Conservation (phyloP, 2,329 filamentous ascomycete species). For the Exophiala spinifera region DNA sequence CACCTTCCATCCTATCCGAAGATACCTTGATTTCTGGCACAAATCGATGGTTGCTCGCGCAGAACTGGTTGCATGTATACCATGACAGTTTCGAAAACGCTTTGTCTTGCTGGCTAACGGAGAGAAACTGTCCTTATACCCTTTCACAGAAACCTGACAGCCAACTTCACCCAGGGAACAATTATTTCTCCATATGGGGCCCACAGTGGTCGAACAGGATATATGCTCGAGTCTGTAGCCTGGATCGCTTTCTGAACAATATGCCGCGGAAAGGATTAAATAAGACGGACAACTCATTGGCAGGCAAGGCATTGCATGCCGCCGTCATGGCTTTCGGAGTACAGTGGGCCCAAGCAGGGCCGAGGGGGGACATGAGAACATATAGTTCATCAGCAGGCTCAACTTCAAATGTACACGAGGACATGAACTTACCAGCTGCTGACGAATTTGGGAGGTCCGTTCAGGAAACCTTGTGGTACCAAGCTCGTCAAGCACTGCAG, state of each 20-base stretch:
- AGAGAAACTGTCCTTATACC: slow-evolving; percentile 34
- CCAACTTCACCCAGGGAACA: neutral
- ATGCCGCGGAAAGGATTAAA: slow-evolving; percentile 1
- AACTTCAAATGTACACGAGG: neutral
- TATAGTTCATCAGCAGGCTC: neutral
- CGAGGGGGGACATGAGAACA: neutral
- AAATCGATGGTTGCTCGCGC: slow-evolving; percentile 5
- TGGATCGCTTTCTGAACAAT: slow-evolving; percentile 1
- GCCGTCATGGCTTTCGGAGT: slow-evolving; percentile 3
- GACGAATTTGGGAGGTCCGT: slow-evolving; percentile 32
- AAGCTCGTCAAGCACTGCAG: slow-evolving; percentile 40
- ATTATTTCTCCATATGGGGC: neutral
- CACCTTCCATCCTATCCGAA: neutral
- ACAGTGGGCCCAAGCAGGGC: neutral
- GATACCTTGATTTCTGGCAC: neutral
- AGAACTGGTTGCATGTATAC: slow-evolving; percentile 8
- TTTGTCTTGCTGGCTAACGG: slow-evolving; percentile 14
- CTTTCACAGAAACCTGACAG: slow-evolving; percentile 1
- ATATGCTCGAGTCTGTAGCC: slow-evolving; percentile 4
- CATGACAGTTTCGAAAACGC: slow-evolving; percentile 16
- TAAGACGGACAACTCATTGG: neutral
- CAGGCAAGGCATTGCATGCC: slow-evolving; percentile 5
- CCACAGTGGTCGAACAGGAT: slow-evolving; percentile 10
- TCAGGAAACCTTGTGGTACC: slow-evolving; percentile 41
- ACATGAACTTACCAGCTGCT: slow-evolving; percentile 1